Evolutionary conservation across 495 filamentous ascomycete genomes (phyloP), one percentile per base, ranked within the genome.

Genomic region (Penicillium cosmopolitanum): DNA sequence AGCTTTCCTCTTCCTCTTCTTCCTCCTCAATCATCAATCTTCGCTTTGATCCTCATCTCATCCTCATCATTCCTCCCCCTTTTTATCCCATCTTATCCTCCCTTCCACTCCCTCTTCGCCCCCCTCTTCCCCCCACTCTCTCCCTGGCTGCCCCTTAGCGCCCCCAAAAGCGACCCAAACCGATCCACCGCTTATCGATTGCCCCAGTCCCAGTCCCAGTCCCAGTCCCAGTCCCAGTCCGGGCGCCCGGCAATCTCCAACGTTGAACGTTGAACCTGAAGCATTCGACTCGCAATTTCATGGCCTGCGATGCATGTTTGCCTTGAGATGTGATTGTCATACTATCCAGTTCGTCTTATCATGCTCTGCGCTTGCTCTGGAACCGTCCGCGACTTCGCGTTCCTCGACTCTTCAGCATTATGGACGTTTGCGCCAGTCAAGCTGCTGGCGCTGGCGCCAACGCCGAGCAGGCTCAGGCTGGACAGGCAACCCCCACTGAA

Each of bases 301-400:
- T 31, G 28, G 28, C 28, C 28, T 31, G 28, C 28, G 28, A 31
- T 31, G 63, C 62, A 71, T 56, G 67, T 66, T 68, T 66, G 46
- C 55, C 62, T 68, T 66, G 66, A 71, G 66, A 60, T 62, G 65
- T 70, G 59, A 66, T 64, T 61, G 50, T 43, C 63, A 53, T 53
- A 56, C 57, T 44, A 54, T 60, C 51, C 58, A 51, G 60, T 57
- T 53, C 56, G 54, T 66, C 68, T 70, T 75, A 76, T 73, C 68
- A 77, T 77, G 75, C 62, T 66, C 68, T 63, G 66, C 67, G 62
- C 62, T 62, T 66, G 66, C 63, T 62, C 60, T 57, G 63, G 64
- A 63, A 58, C 63, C 58, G 55, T 51, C 66, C 69, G 73, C 72
- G 75, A 75, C 61, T 54, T 66, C 75, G 73, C 73, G 72, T 64